Base-by-base conservation (phyloP, 2,329 filamentous ascomycete species). In the Diplodia seriata region DNA sequence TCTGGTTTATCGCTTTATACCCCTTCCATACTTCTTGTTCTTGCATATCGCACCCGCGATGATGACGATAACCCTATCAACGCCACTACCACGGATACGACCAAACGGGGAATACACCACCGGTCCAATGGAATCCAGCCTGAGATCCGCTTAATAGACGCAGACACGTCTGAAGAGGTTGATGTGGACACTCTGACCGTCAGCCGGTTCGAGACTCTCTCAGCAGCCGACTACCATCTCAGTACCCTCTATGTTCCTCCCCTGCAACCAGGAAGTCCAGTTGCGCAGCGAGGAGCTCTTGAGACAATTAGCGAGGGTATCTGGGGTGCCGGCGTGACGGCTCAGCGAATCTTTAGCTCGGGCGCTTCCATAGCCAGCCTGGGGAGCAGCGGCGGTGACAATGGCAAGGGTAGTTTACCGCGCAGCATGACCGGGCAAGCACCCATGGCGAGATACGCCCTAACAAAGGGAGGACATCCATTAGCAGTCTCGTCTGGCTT, bases 1-100 rank as follows among this genome's bases (percentile, higher is more conserved):
- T 97, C 95, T 77, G 95, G 95, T 75, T 91, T 99, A 80, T 96
- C 94, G 71, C 86, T 99, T 80, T 98, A 97, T 88, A 97, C 93
- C 77, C 92, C 93, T 77, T 95, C 88, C 76, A 85, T 97, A 73
- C 86, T 99, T 79, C 87, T 97, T 74, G 91, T 98, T 74, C 90
- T 99, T 81, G 94, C 94, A 76, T 97, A 96, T 81, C 89, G 93
- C 74, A 90, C 90, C 69, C 87, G 90, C 47, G 91, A 93, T 55
- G 84, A 89, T 9, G 86, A 91, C n/a, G 86, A 89, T 15, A 85
- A 89, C 11, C 85, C 77, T 40, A 76, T 83, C 75, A 79, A 82
- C 14, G n/a, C 43, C 9, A 86, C 86, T 1, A 81, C 79, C 5
- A 81, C 84, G 26, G 69, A 74, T 23, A 87, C 85, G 69, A 9